Evolutionary conservation across 306 rosid species (phyloP).

Genomic region (Betula pendula): DNA sequence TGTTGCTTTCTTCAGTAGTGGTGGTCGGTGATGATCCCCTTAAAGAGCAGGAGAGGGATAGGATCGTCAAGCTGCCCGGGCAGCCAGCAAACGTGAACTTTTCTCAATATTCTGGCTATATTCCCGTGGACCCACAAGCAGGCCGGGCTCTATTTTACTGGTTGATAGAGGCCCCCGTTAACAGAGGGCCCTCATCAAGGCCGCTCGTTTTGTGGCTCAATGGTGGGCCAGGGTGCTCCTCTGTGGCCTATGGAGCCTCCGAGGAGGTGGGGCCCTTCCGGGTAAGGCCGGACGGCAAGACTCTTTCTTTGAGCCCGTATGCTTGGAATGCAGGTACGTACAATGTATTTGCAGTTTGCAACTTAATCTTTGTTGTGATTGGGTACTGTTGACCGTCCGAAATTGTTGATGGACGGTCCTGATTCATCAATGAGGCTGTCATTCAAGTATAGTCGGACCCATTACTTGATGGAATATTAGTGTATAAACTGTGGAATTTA

Average conservation of each 20-base stretch:
- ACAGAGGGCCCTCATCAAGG: background rate
- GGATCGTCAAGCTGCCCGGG: background rate
- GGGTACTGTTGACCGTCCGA: background rate
- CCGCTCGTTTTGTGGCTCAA: background rate
- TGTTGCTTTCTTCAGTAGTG: background rate
- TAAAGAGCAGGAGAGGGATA: background rate
- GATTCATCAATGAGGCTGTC: background rate
- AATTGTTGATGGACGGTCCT: background rate
- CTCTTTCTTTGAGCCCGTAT: background rate
- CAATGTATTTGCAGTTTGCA: no score
- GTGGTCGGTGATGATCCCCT: background rate
- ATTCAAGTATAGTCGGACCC: no score
- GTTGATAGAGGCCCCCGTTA: background rate
- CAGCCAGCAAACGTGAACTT: background rate
- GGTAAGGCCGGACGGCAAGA: background rate
- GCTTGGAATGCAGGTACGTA: background rate
- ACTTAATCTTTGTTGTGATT: no score
- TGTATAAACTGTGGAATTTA: background rate
- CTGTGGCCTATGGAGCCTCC: background rate
- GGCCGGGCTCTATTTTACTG: background rate
- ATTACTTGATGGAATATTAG: no score
- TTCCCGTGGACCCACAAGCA: background rate
- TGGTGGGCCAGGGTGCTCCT: background rate
- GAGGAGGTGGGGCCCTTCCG: slow-evolving; percentile 1
- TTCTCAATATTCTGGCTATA: background rate